A percentile compares a stretch with the other conserved stretches of the same genome.
Evolutionary conservation across 1,284 basidiomycete genomes (phyloP).

Genomic region (Trichosporon ovoides): DNA sequence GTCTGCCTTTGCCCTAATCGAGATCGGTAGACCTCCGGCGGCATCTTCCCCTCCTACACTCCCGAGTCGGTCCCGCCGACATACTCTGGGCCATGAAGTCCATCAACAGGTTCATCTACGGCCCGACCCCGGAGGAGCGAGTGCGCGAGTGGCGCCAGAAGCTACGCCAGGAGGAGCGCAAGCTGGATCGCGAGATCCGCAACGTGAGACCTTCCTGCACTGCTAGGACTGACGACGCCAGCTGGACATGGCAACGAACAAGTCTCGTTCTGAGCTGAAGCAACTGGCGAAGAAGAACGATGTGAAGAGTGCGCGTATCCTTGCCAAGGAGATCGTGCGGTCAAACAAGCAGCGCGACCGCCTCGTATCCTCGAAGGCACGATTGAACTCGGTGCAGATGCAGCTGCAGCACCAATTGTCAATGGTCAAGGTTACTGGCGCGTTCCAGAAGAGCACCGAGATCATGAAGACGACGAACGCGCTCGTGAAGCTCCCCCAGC

Average conservation of each 20-base stretch:
- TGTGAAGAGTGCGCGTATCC: slow-evolving; percentile 81
- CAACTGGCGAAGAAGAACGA: slow-evolving; percentile 88
- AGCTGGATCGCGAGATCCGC: slow-evolving; percentile 83
- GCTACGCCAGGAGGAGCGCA: slow-evolving; percentile 70
- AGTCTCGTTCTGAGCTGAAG: slow-evolving; percentile 78
- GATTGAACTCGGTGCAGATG: slow-evolving; percentile 82
- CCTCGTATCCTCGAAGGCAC: slow-evolving; percentile 85
- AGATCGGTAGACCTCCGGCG: too few relatives aligned
- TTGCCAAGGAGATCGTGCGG: slow-evolving; percentile 87
- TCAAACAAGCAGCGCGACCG: slow-evolving; percentile 92
- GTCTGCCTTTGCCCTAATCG: too few relatives aligned
- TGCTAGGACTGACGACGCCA: slow-evolving; percentile 7
- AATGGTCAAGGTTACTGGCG: slow-evolving; percentile 94
- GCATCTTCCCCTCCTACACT: not conserved
- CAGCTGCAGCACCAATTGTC: slow-evolving; percentile 93
- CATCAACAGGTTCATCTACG: slow-evolving; percentile 67
- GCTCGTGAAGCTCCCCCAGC: slow-evolving; percentile 85
- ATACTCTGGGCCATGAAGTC: slow-evolving; percentile 36
- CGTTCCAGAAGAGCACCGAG: slow-evolving; percentile 94
- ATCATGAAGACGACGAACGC: slow-evolving; percentile 98
- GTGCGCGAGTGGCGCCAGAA: slow-evolving; percentile 82
- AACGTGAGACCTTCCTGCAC: slow-evolving; percentile 61
- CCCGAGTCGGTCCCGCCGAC: not conserved
- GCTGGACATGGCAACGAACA: slow-evolving; percentile 66
- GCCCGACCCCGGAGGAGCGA: slow-evolving; percentile 87